phyloP scores from a whole-genome alignment of 352 stramenopile species.

The Elongisporangium undulatum region DNA sequence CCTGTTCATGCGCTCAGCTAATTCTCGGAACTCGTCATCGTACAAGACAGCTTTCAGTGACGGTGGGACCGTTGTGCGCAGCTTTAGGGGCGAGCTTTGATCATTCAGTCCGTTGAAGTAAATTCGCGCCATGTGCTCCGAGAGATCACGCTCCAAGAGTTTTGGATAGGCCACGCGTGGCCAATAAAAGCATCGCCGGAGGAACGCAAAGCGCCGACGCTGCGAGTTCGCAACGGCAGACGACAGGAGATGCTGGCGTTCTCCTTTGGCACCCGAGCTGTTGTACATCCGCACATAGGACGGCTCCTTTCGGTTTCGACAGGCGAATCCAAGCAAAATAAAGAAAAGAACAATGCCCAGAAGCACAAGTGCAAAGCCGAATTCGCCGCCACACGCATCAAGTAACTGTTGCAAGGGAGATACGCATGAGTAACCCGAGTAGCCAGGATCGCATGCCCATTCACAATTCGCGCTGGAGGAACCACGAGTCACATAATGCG shows the following conservation, averaged over 20 bases:
- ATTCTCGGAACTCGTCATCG: constrained; percentile 52
- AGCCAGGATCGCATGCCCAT: constrained; percentile 74
- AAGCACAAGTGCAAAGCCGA: constrained; percentile 64
- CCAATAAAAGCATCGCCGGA: constrained; percentile 72
- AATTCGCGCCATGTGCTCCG: constrained; percentile 75
- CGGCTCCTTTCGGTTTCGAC: constrained; percentile 63
- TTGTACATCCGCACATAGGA: constrained; percentile 53
- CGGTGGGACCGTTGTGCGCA: constrained; percentile 52
- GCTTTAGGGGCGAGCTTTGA: constrained; percentile 45
- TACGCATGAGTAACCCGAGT: constrained; percentile 66
- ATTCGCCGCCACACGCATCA: constrained; percentile 67
- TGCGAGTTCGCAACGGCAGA: constrained; percentile 52
- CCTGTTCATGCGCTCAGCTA: constrained; percentile 66
- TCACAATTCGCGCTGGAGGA: constrained; percentile 45
- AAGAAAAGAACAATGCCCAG: constrained; percentile 66
- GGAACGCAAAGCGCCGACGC: constrained; percentile 42
- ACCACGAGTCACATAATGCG: constrained; percentile 56
- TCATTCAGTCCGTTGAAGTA: constrained; percentile 72
- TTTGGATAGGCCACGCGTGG: constrained; percentile 73
- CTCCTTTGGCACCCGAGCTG: constrained; percentile 35
- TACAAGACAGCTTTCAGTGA: constrained; percentile 65
- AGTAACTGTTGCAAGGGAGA: constrained; percentile 75
- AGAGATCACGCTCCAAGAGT: constrained; percentile 71
- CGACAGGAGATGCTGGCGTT: constrained; percentile 62
- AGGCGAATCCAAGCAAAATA: constrained; percentile 69